Conservation (phyloP, 257 asterid species). For the Salvia splendens region DNA sequence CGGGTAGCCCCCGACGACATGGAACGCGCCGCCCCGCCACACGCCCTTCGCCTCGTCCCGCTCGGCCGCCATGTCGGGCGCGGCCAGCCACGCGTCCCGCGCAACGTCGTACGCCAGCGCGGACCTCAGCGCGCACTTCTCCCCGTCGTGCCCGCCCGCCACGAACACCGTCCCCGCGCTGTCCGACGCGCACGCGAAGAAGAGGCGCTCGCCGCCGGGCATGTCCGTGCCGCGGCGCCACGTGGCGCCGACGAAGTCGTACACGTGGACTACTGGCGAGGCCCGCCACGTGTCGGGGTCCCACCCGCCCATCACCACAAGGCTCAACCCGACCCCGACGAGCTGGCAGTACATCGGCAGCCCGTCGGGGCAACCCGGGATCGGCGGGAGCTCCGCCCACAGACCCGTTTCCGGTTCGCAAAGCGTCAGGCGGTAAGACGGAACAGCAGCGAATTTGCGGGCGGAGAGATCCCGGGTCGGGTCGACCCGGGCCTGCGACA, state of each 20-base stretch:
- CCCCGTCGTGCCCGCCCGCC: conserved; percentile 81
- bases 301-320: conserved; percentile 77
- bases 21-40: conserved; percentile 53
- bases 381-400: conserved; percentile 58
- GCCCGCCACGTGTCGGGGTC: conserved; percentile 64
- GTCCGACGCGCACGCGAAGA: conserved; percentile 77
- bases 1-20: conserved; percentile 70
- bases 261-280: conserved; percentile 42
- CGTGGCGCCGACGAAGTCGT: conserved; percentile 49
- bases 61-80: conserved; percentile 68
- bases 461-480: conserved; percentile 21
- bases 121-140: conserved; percentile 64
- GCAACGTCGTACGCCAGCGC: conserved; percentile 65
- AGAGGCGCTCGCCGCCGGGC: conserved; percentile 60
- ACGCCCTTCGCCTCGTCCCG: conserved; percentile 72
- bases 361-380: conserved; percentile 51
- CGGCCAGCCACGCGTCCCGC: conserved; percentile 41
- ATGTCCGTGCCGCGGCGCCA: conserved; percentile 73
- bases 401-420: conserved; percentile 69
- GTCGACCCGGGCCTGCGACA: conserved; percentile 36
- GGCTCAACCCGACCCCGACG: conserved; percentile 52
- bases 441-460: conserved; percentile 27
- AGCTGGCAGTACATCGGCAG: conserved; percentile 74
- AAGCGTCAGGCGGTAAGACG: conserved; percentile 52
- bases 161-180: conserved; percentile 47